Evolutionary conservation across 805 yeast species (phyloP), one percentile per base, ranked within the genome.

Genomic region (Scheffersomyces amazonensis): DNA sequence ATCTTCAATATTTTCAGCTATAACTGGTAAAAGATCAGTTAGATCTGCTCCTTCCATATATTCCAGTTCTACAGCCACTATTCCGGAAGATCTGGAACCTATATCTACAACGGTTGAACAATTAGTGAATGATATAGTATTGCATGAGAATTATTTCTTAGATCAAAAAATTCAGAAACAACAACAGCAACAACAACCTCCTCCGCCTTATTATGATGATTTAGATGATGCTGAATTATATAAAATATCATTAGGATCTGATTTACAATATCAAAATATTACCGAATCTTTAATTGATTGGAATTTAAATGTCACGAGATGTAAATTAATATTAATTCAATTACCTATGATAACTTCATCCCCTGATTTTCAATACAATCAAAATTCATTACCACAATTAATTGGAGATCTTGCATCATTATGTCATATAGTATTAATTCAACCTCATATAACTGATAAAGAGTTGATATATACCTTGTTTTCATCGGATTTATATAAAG

Each of bases 301-400:
- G 80, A 73, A 73, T 48, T 57, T 75, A 35, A 75, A 75, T 46
- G 70, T 74, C 31, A 66, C 78, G 13, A 53, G 80, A 34, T 70
- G 76, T 35, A 64, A 72, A 43, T 58, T 75, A 25, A 64, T 75
- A 33, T 49, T 73, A 24, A 62, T 60, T 3, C 62, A 54, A 35
- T 46, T 69, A 46, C 75, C 75, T 10, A 46, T 53, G 48, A 56
- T 67, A 13, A 56, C 68, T 1, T 57, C 69, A 1, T 55, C 60
- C 12, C 70, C 71, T 1, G 65, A 62, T 36, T 56, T 64, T 32
- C 50, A 41, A 22, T 66, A 67, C 46, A 54, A 61, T 16, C 45
- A 52, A 35, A 53, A 52, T 35, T 45, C 66, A 6, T 44, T 66
- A 30, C 73, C 73, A 2, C 67, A 64, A 35, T 49, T 69, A 6